Conservation (phyloP, 2,329 filamentous ascomycete genomes). For the Esteya vermicola region DNA sequence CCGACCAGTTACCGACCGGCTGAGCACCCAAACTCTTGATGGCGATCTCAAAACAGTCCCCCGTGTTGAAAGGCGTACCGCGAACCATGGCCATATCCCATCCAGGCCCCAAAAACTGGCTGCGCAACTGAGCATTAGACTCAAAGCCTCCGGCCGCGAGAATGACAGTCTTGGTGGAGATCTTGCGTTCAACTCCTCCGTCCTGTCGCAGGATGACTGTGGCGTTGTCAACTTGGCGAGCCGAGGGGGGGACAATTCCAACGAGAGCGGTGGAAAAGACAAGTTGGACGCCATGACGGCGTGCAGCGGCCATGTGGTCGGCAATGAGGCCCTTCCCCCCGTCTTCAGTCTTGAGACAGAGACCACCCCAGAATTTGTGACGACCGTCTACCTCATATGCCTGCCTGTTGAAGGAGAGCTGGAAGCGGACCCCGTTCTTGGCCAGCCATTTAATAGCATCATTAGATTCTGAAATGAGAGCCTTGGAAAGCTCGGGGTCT, state of each 20-base stretch:
- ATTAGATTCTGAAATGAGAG: conserved; percentile 37
- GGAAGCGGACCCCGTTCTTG: conserved; percentile 38
- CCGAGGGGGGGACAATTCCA: conserved; percentile 21
- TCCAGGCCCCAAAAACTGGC: conserved; percentile 37
- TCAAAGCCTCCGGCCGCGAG: conserved; percentile 51
- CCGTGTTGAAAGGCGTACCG: conserved; percentile 51
- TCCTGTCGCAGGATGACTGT: no score
- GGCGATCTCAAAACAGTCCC: conserved; percentile 40
- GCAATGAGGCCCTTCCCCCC: conserved; percentile 45
- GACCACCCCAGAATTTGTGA: conserved; percentile 52
- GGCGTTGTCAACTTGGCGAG: no score
- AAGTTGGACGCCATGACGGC: conserved; percentile 25
- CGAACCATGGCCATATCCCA: conserved; percentile 51
- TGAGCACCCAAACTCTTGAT: conserved; percentile 34
- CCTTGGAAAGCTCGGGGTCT: conserved; percentile 30
- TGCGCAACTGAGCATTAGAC: conserved; percentile 39
- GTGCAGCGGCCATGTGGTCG: conserved; percentile 30
- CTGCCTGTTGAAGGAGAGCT: conserved; percentile 50
- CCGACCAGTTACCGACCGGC: conserved; percentile 43
- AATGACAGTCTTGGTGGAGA: conserved; percentile 28
- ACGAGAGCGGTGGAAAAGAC: conserved; percentile 31
- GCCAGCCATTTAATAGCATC: conserved; percentile 40
- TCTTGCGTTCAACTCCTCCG: conserved; percentile 13
- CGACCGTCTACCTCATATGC: conserved; percentile 48
- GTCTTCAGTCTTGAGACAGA: conserved; percentile 43